Evolutionary conservation across 2,329 filamentous ascomycete species (phyloP).

Genomic region (Juglanconis oblonga): DNA sequence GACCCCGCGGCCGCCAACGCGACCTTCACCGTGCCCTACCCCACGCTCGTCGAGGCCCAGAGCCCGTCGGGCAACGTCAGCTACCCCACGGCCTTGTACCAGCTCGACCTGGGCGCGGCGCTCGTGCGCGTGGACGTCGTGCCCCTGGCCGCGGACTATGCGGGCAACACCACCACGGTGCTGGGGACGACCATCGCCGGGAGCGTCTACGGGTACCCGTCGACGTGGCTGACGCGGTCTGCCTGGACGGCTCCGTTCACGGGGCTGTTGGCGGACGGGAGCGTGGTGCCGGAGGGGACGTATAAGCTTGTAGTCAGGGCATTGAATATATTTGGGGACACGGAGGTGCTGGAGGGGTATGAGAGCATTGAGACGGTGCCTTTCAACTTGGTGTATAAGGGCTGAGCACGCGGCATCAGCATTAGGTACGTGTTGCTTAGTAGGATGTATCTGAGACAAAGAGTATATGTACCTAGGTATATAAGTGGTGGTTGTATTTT

Average conservation of each 20-base stretch:
- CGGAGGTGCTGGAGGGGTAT: conserved; percentile 22
- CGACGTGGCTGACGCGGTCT: background rate
- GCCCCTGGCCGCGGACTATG: conserved; percentile 10
- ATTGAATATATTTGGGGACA: conserved; percentile 25
- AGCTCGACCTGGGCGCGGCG: conserved; percentile 17
- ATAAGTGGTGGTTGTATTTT: too few relatives aligned
- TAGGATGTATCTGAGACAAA: too few relatives aligned
- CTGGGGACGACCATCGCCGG: conserved; percentile 23
- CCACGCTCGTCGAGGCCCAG: background rate
- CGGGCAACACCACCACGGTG: conserved; percentile 15
- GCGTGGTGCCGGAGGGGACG: background rate
- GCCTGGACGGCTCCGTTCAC: conserved; percentile 1
- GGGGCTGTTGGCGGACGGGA: conserved; percentile 2
- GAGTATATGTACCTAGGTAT: too few relatives aligned
- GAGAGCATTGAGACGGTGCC: conserved; percentile 3
- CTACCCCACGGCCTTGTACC: conserved; percentile 11
- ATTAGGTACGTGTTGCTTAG: too few relatives aligned
- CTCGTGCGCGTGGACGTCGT: conserved; percentile 23
- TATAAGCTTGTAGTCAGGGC: conserved; percentile 13
- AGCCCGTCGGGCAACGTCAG: background rate
- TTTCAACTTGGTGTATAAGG: background rate
- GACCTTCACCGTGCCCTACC: background rate
- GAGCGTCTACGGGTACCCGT: conserved; percentile 12
- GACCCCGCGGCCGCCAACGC: background rate
- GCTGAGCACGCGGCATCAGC: background rate